Evolutionary conservation across 352 stramenopile genomes (phyloP).

Genomic region (Thalassiosira mediterranea): DNA sequence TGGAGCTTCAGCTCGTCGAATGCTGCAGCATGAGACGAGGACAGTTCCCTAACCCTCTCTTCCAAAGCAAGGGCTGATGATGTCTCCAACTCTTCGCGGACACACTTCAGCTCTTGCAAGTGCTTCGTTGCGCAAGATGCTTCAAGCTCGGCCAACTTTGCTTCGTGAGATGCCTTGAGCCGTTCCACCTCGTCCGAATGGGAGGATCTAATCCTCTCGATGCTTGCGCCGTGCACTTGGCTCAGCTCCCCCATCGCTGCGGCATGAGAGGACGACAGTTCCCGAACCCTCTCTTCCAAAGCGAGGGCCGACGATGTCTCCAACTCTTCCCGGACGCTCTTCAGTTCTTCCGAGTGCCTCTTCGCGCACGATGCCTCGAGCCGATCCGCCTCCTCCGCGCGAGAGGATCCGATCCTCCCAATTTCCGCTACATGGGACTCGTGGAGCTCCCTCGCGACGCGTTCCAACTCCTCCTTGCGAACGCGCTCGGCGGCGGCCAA

Average conservation of each 20-base stretch:
- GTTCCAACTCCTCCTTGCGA: too few relatives aligned
- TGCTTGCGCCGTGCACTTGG: too few relatives aligned
- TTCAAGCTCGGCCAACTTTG: too few relatives aligned
- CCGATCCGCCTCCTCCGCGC: not conserved
- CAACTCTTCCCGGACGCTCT: not conserved
- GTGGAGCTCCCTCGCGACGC: too few relatives aligned
- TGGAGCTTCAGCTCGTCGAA: slow-evolving; percentile 4
- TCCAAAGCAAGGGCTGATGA: slow-evolving; percentile 15
- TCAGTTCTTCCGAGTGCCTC: not conserved
- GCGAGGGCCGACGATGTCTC: slow-evolving; percentile 16
- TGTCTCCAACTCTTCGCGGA: not conserved
- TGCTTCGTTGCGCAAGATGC: too few relatives aligned
- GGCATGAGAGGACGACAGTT: slow-evolving; percentile 17
- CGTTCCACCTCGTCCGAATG: too few relatives aligned
- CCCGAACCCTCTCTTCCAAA: slow-evolving; percentile 5
- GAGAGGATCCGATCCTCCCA: too few relatives aligned
- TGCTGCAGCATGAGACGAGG: slow-evolving; percentile 7
- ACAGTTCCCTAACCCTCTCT: not conserved
- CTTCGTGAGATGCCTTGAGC: too few relatives aligned
- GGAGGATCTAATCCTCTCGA: too few relatives aligned
- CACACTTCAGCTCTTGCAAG: not conserved
- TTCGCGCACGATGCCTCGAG: not conserved
- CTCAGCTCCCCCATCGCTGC: not conserved
- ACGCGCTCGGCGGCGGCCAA: too few relatives aligned
- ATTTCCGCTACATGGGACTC: too few relatives aligned